Base-by-base conservation (phyloP, 805 yeast species). In the Pichia ethanolica region DNA sequence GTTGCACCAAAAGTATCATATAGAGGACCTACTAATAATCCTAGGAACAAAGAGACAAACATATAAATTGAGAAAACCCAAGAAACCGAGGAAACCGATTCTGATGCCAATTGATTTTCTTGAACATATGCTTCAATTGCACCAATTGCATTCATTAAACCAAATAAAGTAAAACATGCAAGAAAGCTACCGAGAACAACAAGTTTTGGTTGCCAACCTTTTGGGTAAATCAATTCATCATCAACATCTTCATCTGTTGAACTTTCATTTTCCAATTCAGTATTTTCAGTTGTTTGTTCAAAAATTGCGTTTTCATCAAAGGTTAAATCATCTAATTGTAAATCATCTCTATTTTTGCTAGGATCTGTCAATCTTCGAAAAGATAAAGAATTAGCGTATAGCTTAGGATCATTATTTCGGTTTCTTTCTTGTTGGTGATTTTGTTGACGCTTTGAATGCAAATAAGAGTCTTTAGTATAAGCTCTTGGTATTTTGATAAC, bases 11-110 rank as follows among this genome's bases (percentile, higher is more conserved):
- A 74, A 47, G 77, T 66, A 60, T 85, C 90, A 60, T 83, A 85
- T 30, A 79, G 62, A 4, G 80, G 75, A 26, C 83, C 66, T 12
- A 60, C 57, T n/a, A 62, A 43, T 13, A 72, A 52, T 3, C 73
- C 72, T 7, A 67, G 56, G 28, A 68, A 60, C 55, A 77, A 77
- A 2, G 77, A 69, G 13, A 81, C 61, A 39, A 80, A 76, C 50
- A 76, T 64, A 58, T 72, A 77, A 36, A 82, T 60, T 0, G 88
- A 81, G 55, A 83, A 83, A 35, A 83, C 75, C 89, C 89, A 83
- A 2, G 86, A 76, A 8, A 81, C 72, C 1, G 78, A 65, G 1
- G 83, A 72, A 4, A 79, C 70, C 5, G 69, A 59, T 6, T 68
- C 66, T 40, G 72, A 54, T 0, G 66, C 65, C 51, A 83, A 65